These are phyloP conservation scores for Didymella segeticola DNA, from an alignment of 2,329 filamentous ascomycete genomes.

Conservation along the genomic window DNA sequence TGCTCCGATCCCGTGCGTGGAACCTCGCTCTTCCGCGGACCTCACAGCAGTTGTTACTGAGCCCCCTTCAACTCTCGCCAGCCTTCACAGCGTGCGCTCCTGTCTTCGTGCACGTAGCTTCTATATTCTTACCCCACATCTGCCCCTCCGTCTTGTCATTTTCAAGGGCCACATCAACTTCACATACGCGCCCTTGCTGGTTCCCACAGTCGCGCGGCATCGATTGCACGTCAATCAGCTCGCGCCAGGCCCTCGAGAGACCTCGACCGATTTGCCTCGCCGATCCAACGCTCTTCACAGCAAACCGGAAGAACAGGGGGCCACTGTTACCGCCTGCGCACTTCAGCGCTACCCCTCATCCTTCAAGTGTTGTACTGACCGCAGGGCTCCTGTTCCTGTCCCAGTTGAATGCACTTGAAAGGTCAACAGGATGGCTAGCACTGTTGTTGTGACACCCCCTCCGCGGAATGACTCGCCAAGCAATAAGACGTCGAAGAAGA, in stretches of 20 bases:
- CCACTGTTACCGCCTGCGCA: not conserved
- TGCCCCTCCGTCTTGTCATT: not conserved
- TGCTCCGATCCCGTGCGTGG: constrained; percentile 7
- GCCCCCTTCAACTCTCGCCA: constrained; percentile 9
- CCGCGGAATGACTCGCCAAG: constrained; percentile 30
- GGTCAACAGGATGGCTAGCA: constrained; percentile 27
- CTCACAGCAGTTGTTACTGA: constrained; percentile 14
- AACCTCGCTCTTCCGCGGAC: constrained; percentile 11
- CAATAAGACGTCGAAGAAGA: constrained; percentile 28
- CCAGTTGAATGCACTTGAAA: constrained; percentile 10
- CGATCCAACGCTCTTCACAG: not conserved
- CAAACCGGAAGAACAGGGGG: not conserved
- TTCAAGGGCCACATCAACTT: not conserved
- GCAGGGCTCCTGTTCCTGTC: not conserved
- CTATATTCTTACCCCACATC: not conserved
- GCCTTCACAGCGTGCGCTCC: constrained; percentile 3
- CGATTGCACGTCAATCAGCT: constrained; percentile 2
- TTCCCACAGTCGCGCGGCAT: not conserved
- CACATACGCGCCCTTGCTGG: not conserved
- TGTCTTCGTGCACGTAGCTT: not conserved
- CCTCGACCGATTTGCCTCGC: not conserved
- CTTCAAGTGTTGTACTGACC: constrained; percentile 1
- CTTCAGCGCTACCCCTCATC: not conserved
- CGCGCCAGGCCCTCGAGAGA: not conserved
- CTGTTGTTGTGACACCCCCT: constrained; percentile 28